Conservation (phyloP, 192 early-diverging fungal genomes). For the Linnemannia hyalina region DNA sequence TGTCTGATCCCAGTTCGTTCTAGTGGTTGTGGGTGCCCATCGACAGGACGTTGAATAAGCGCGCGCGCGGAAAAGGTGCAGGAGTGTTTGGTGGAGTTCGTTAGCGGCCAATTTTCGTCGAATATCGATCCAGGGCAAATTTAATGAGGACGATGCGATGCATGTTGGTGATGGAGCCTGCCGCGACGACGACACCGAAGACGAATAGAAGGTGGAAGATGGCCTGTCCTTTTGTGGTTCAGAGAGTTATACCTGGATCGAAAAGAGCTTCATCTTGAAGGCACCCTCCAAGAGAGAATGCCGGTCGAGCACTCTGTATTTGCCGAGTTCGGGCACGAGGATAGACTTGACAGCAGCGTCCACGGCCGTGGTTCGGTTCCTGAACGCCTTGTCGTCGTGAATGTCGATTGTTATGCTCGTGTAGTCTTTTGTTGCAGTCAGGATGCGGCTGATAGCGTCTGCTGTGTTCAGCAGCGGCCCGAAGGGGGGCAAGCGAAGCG, state of each 20-base stretch:
- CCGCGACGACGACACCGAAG: neutral
- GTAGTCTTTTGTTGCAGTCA: neutral
- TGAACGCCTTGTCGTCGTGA: constrained; percentile 1
- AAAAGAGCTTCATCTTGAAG: constrained; percentile 43
- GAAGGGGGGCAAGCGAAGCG: constrained; percentile 24
- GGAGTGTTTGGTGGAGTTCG: constrained; percentile 3
- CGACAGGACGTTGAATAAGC: neutral
- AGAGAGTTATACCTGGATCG: constrained; percentile 35
- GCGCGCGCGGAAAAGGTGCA: neutral
- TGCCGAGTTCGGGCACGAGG: constrained; percentile 16
- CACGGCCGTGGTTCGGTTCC: neutral
- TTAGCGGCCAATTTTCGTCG: neutral
- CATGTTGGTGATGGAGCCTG: neutral
- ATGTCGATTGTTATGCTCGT: neutral
- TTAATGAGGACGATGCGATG: neutral
- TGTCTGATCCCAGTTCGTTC: constrained; percentile 28
- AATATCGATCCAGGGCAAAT: neutral
- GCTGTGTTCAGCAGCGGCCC: constrained; percentile 30
- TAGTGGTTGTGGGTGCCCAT: constrained; percentile 14
- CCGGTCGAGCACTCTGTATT: constrained; percentile 16
- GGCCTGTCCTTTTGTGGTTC: neutral
- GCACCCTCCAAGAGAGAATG: constrained; percentile 28
- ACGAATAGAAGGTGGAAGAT: neutral
- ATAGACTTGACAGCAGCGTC: constrained; percentile 20
- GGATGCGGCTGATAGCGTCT: constrained; percentile 21